A percentile compares a stretch with the other conserved stretches of the same genome.
Conservation (phyloP, 164 flowering plant species). For the Pachysandra terminalis region DNA sequence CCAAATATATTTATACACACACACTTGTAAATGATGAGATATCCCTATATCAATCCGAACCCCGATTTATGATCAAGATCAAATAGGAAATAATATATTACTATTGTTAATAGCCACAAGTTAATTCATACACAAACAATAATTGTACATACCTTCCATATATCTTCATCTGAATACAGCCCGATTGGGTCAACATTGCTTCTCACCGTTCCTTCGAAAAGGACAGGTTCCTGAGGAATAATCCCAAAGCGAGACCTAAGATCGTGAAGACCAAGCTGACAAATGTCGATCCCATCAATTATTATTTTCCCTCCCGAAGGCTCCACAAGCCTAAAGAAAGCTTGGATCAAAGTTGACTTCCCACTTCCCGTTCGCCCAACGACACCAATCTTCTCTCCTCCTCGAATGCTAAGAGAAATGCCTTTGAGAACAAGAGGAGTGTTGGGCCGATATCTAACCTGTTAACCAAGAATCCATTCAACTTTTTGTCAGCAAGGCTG, state of each 20-base stretch:
- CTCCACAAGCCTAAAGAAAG: constrained; percentile 82
- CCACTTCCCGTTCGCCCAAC: constrained; percentile 99
- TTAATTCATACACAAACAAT: neutral
- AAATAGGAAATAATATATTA: too few species aligned
- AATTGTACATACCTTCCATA: constrained; percentile 70
- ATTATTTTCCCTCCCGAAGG: constrained; percentile 77
- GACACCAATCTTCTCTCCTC: constrained; percentile 93
- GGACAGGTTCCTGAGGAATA: constrained; percentile 97
- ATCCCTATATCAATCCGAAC: too few species aligned
- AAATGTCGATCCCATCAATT: constrained; percentile 73
- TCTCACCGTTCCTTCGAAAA: constrained; percentile 90
- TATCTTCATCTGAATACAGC: constrained; percentile 75
- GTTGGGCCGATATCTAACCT: constrained; percentile 89
- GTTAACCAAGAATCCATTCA: constrained; percentile 18
- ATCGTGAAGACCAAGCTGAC: constrained; percentile 77
- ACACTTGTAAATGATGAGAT: too few species aligned
- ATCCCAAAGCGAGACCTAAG: constrained; percentile 90
- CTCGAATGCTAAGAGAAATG: constrained; percentile 56
- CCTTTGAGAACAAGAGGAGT: constrained; percentile 90
- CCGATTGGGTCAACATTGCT: constrained; percentile 89
- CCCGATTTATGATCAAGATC: too few species aligned
- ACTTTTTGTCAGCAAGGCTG: neutral
- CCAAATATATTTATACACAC: too few species aligned
- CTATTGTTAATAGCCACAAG: too few species aligned
- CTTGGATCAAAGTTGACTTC: constrained; percentile 88